Conservation (phyloP, 2,329 filamentous ascomycete species). For the Xylariaceae sp. region DNA sequence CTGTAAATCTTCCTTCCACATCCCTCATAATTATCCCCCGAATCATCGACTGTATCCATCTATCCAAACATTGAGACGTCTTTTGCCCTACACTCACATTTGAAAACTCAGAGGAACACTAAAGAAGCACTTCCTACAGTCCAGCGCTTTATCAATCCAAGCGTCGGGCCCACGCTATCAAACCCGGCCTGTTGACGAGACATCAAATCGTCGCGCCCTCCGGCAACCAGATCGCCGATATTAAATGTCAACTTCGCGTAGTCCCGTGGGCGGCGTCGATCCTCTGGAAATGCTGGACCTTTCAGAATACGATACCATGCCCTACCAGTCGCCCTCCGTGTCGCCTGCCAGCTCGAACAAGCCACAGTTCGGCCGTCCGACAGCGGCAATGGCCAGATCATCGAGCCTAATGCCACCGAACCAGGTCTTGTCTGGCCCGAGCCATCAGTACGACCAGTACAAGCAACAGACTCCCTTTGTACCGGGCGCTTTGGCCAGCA, state of each 20-base stretch:
- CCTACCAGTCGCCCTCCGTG: constrained; percentile 58
- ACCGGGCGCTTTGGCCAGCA: constrained; percentile 74
- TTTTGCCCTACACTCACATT: too few relatives aligned
- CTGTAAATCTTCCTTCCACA: too few relatives aligned
- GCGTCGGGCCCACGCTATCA: too few relatives aligned
- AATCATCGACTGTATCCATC: too few relatives aligned
- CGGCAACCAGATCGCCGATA: too few relatives aligned
- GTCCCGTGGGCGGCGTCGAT: constrained; percentile 36
- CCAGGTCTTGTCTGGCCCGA: constrained; percentile 70
- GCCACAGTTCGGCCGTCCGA: constrained; percentile 48
- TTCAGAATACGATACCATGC: constrained; percentile 58
- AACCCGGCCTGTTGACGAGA: too few relatives aligned
- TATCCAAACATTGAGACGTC: too few relatives aligned
- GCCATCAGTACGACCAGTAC: constrained; percentile 92
- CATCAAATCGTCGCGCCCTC: too few relatives aligned
- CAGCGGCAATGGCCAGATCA: constrained; percentile 50
- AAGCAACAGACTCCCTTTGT: constrained; percentile 94
- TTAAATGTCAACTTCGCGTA: constrained; percentile 19
- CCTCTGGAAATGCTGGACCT: constrained; percentile 59
- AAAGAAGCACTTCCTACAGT: too few relatives aligned
- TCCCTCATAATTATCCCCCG: too few relatives aligned
- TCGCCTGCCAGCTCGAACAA: constrained; percentile 54
- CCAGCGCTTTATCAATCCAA: too few relatives aligned
- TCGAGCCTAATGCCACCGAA: constrained; percentile 50
- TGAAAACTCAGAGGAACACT: too few relatives aligned